Evolutionary conservation across 2,329 filamentous ascomycete species (phyloP).

Genomic region (Simplicillium aogashimaense): DNA sequence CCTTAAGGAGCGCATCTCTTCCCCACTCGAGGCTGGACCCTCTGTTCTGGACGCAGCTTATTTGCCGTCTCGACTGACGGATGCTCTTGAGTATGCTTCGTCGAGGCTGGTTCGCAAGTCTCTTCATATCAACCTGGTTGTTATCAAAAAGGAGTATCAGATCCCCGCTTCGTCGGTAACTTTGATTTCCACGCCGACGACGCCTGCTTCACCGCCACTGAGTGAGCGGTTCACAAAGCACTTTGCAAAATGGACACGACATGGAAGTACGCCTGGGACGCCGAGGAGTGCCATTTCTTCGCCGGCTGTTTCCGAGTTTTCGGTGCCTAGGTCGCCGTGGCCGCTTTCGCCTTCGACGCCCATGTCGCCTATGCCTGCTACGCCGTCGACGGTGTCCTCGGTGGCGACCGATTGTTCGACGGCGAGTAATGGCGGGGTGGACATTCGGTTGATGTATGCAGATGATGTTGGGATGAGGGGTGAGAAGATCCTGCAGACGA

Average conservation of each 20-base stretch:
- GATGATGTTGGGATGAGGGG: neutral
- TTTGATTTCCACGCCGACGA: constrained; percentile 13
- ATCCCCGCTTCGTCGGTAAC: constrained; percentile 25
- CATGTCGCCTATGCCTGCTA: constrained; percentile 32
- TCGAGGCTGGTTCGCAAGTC: constrained; percentile 43
- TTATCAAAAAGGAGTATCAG: constrained; percentile 46
- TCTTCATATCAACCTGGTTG: constrained; percentile 47
- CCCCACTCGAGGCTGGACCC: constrained; percentile 51
- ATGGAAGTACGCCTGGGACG: neutral
- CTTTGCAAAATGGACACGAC: neutral
- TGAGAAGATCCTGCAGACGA: neutral
- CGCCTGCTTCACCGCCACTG: constrained; percentile 8
- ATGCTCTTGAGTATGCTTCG: constrained; percentile 50
- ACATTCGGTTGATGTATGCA: neutral
- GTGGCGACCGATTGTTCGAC: constrained; percentile 21
- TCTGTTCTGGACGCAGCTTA: constrained; percentile 49
- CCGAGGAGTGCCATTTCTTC: constrained; percentile 18
- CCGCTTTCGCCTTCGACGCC: constrained; percentile 28
- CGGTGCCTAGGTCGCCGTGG: constrained; percentile 17
- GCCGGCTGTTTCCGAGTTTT: constrained; percentile 20
- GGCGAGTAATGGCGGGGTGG: neutral
- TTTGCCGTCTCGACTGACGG: constrained; percentile 43
- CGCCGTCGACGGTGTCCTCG: constrained; percentile 34
- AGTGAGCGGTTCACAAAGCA: neutral
- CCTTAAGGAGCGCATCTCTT: constrained; percentile 49